Evolutionary conservation across 2,329 filamentous ascomycete genomes (phyloP), one percentile per base, ranked within the genome.

Genomic region (Huntiella decipiens): DNA sequence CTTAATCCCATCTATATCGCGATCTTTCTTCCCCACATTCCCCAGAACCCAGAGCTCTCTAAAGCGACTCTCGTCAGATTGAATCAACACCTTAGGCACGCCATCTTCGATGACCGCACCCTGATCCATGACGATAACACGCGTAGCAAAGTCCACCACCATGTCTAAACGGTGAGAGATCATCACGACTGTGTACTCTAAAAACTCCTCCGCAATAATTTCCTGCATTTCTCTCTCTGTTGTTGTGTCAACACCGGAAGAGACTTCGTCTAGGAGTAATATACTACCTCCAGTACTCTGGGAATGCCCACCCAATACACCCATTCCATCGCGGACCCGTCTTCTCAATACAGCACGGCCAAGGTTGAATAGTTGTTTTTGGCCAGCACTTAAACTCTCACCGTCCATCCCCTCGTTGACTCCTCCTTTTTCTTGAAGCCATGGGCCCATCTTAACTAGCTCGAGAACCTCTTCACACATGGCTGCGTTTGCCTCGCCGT

Each of bases 331-430:
- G 13, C 45, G 28, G 4, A 67, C 61, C 15, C 60, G 49, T 2
- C 56, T 51, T 4, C 67, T 59, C 13, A 47, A 16, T 3, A 47
- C 19, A 0, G 73, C 76, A 0, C 75, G 59, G 0, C 71, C 75
- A 1, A 82, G 64, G 51, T 68, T 74, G 52, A 82, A 77, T 0
- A 81, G 63, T 53, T 81, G 77, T 38, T 67, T 67, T 56, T 81
- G 76, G 0, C 77, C 77, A 32, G 70, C 66, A 4, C 66, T 70
- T 4, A 77, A 60, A 43, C 63, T 60, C 5, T 69, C 62, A 2
- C 65, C 58, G n/a, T 63, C 61, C 51, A 78, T 64, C 2, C 48
- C 52, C 0, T 55, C 54, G 2, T 54, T 51, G 0, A 66, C 50
- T 0, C 63, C 62, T 3, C 57, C 54, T 3, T 43, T 32, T 10